Conservation (phyloP, 306 rosid species). For the Rosa chinensis region DNA sequence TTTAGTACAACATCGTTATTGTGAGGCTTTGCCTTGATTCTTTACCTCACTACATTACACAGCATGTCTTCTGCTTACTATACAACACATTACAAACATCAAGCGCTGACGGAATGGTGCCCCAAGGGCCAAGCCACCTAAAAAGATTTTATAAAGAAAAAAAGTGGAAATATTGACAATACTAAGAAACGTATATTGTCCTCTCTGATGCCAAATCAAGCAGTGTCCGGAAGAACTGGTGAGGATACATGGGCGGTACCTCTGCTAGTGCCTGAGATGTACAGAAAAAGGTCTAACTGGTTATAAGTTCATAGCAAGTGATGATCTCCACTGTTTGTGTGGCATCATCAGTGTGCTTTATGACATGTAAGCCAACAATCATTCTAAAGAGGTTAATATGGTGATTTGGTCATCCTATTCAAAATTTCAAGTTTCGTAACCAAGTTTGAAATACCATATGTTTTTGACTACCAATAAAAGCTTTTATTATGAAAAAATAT, state of each 20-base stretch:
- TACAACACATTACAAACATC: background rate
- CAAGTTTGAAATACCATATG: background rate
- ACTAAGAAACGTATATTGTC: constrained; percentile 27
- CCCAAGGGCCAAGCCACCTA: background rate
- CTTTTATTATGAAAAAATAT: background rate
- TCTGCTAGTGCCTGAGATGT: constrained; percentile 78
- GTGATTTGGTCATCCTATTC: background rate
- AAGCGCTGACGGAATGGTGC: background rate
- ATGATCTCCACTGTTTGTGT: background rate
- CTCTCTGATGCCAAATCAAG: constrained; percentile 84
- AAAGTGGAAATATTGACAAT: background rate
- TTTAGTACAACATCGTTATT: background rate
- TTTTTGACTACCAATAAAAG: background rate
- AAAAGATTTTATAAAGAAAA: constrained; percentile 13
- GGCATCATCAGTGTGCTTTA: background rate
- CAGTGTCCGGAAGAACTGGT: constrained; percentile 74
- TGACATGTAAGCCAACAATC: background rate
- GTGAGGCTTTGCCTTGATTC: background rate
- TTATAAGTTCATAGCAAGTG: constrained; percentile 17
- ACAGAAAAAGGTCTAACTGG: constrained; percentile 19
- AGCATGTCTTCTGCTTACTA: background rate
- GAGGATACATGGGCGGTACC: constrained; percentile 83
- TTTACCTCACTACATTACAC: constrained; percentile 1
- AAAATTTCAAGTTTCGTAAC: background rate
- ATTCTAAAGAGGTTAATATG: background rate